Evolutionary conservation across 2,329 filamentous ascomycete species (phyloP), one percentile per base, ranked within the genome.

Genomic region (Fusarium sp.): DNA sequence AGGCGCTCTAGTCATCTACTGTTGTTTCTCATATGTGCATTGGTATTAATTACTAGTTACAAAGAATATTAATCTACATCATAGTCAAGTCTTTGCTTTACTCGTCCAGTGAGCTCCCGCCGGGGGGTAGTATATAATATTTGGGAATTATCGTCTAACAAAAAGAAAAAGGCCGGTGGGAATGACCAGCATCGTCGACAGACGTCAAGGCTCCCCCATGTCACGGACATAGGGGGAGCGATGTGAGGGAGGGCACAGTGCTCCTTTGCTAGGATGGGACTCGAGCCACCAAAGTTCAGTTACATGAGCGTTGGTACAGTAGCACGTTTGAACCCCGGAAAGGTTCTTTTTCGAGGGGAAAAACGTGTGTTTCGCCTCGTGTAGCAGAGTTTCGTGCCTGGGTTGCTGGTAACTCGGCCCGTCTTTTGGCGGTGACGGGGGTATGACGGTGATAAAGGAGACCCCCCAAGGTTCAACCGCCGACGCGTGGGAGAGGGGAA

Each of bases 21-120:
- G 25, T 37, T 58, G 34, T 35, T 67, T 57, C 20, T 57, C 25
- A 11, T 58, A 58, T 27, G 43, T 48, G 72, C 58, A 59, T 75
- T 57, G 66, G 57, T 60, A 75, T 75, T 68, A 70, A 54, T 64
- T 65, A 71, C 69, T 67, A 70, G 57, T 73, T 75, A 75, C 72
- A 74, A 45, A 73, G 62, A 70, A 67, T 67, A 65, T 75, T 73
- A 67, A 52, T 73, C 64, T 54, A 41, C 30, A 48, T 66, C 27
- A 34, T 41, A 58, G 32, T 58, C 48, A 39, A 70, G 48, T 45
- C 60, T 73, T 73, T 27, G 69, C 59, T 73, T 27, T 45, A 66
- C 54, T 37, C 34, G 35, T 58, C 23, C 34, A 30, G 54, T 56
- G 37, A 70, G 52, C 39, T 66, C 72, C 61, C 72, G 27, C 72